These are phyloP conservation scores for Parmelia sp. DNA, from an alignment of 495 filamentous ascomycete genomes.

Conservation along the genomic window DNA sequence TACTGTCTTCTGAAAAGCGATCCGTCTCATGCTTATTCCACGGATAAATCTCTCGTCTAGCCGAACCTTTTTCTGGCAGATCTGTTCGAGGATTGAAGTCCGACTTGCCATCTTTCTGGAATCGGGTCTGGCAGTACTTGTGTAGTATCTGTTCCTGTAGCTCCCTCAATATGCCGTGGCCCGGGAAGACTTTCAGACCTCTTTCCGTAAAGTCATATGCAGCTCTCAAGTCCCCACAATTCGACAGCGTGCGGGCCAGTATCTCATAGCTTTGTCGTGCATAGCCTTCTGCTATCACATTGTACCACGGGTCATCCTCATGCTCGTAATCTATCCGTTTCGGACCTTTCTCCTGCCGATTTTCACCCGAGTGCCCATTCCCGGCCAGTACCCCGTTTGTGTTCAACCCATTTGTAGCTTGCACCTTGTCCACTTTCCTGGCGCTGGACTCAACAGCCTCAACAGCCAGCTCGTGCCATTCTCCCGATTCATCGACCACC, in stretches of 20 bases:
- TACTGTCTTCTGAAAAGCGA: conserved; percentile 61
- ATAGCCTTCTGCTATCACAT: conserved; percentile 37
- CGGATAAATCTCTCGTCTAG: conserved; percentile 84
- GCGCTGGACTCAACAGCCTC: conserved; percentile 31
- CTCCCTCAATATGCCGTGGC: conserved; percentile 4
- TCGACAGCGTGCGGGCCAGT: conserved; percentile 53
- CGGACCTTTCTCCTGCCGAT: neutral
- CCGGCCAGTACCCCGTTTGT: neutral
- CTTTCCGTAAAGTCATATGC: conserved; percentile 59
- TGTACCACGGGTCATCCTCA: conserved; percentile 22
- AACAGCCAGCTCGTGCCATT: conserved; percentile 55
- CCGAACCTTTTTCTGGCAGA: conserved; percentile 26
- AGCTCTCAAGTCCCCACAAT: conserved; percentile 65
- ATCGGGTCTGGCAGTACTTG: neutral
- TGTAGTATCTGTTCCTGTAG: conserved; percentile 14
- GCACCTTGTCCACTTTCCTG: conserved; percentile 19
- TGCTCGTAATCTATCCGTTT: neutral
- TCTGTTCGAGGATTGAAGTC: conserved; percentile 20
- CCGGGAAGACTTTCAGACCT: conserved; percentile 14
- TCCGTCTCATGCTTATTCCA: conserved; percentile 91
- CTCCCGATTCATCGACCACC: conserved; percentile 39
- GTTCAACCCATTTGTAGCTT: conserved; percentile 12
- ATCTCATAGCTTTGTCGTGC: conserved; percentile 42
- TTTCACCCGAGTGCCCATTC: neutral
- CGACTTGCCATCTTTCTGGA: conserved; percentile 14